These are phyloP conservation scores for Lactarius evosmus DNA, from an alignment of 768 basidiomycete genomes.

Conservation along the genomic window DNA sequence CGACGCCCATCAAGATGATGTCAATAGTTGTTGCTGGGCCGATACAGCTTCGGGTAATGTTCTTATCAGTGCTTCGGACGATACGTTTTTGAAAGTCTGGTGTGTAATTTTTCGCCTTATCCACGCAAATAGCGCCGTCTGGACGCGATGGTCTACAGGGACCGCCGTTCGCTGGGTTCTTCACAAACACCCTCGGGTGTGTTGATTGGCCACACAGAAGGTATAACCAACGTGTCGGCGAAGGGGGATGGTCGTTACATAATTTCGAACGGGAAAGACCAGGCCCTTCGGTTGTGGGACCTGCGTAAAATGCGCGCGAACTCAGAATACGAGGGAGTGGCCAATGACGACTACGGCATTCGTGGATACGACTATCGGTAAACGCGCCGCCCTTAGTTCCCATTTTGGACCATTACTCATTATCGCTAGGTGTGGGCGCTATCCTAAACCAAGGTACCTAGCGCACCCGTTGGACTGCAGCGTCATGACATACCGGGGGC, in stretches of 20 bases:
- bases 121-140: neutral
- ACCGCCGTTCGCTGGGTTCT: slow-evolving; percentile 47
- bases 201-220: slow-evolving; percentile 92
- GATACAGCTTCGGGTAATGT: slow-evolving; percentile 91
- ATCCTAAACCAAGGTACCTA: slow-evolving; percentile 55
- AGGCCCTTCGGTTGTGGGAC: slow-evolving; percentile 89
- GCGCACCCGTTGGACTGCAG: slow-evolving; percentile 89
- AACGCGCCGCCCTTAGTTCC: slow-evolving; percentile 23
- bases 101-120: slow-evolving; percentile 38
- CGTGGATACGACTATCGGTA: slow-evolving; percentile 79
- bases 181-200: slow-evolving; percentile 82
- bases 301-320: slow-evolving; percentile 86
- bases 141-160: slow-evolving; percentile 37
- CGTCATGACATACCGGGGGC: slow-evolving; percentile 94
- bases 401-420: slow-evolving; percentile 6
- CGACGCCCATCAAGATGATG: slow-evolving; percentile 82
- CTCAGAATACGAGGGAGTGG: slow-evolving; percentile 58
- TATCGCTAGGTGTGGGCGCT: slow-evolving; percentile 54
- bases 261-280: slow-evolving; percentile 96
- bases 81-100: slow-evolving; percentile 95
- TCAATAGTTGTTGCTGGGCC: slow-evolving; percentile 96
- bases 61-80: slow-evolving; percentile 92
- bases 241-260: slow-evolving; percentile 96
- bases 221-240: slow-evolving; percentile 90
- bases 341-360: slow-evolving; percentile 51